Evolutionary conservation across 768 basidiomycete genomes (phyloP).

Genomic region (Boletus reticulatus): DNA sequence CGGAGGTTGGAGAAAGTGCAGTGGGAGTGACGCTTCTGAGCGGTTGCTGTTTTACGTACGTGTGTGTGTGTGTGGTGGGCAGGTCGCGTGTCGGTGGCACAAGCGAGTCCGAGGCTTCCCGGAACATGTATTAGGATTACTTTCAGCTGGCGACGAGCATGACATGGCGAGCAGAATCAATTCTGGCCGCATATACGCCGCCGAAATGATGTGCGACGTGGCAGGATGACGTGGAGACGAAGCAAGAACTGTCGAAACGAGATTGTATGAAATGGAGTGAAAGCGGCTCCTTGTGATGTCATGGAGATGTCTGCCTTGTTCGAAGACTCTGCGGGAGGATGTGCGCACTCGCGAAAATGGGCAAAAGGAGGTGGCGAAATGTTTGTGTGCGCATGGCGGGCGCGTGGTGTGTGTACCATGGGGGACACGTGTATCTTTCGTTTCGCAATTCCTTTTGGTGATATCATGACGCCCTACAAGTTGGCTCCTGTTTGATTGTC

Average conservation of each 20-base stretch:
- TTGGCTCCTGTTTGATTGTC: conserved; percentile 8
- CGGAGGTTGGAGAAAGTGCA: conserved; percentile 1
- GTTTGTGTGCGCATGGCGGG: conserved; percentile 20
- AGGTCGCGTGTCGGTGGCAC: conserved; percentile 6
- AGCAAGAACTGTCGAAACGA: conserved; percentile 2
- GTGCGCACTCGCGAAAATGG: neutral
- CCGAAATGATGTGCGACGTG: neutral
- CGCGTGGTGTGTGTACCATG: conserved; percentile 31
- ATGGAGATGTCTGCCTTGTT: conserved; percentile 2
- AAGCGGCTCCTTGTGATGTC: neutral
- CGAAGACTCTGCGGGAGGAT: conserved; percentile 2
- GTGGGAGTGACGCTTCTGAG: neutral
- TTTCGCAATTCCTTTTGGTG: conserved; percentile 9
- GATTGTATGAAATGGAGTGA: neutral
- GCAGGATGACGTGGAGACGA: conserved; percentile 8
- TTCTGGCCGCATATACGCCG: too few species aligned
- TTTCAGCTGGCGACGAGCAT: conserved; percentile 2
- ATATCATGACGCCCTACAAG: conserved; percentile 19
- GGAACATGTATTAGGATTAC: neutral
- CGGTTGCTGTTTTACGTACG: conserved; percentile 7
- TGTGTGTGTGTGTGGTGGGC: neutral
- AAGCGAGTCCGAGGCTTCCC: conserved; percentile 14
- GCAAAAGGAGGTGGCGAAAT: conserved; percentile 1
- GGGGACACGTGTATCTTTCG: conserved; percentile 21
- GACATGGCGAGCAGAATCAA: neutral